Percentiles rank a stretch among this genome's conserved stretches.
Conservation (phyloP, 2,329 filamentous ascomycete species). For the Chalara sp. region DNA sequence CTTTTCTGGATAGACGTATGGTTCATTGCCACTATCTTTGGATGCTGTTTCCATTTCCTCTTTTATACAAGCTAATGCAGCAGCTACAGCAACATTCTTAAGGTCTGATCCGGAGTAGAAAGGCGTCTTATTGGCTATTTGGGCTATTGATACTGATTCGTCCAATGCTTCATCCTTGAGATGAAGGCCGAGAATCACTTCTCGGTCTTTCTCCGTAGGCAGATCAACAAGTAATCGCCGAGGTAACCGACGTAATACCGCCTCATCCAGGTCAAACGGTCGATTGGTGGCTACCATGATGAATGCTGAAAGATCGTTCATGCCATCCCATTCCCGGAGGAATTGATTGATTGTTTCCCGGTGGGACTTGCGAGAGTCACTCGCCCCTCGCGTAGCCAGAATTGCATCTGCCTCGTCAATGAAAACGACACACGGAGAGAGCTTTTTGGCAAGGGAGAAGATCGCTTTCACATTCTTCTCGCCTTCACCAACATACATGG, state of each 20-base stretch:
- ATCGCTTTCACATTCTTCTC: slow-evolving; percentile 95
- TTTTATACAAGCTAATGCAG: slow-evolving; percentile 70
- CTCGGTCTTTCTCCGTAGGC: slow-evolving; percentile 58
- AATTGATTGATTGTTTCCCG: slow-evolving; percentile 96
- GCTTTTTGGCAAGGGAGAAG: slow-evolving; percentile 84
- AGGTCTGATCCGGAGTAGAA: slow-evolving; percentile 79
- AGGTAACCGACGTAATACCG: slow-evolving; percentile 70
- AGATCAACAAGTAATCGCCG: slow-evolving; percentile 68
- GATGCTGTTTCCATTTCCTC: slow-evolving; percentile 53
- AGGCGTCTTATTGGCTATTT: slow-evolving; percentile 60
- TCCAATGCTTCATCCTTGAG: slow-evolving; percentile 62
- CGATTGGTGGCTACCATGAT: slow-evolving; percentile 98
- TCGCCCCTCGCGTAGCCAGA: slow-evolving; percentile 62
- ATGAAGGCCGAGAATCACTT: slow-evolving; percentile 64
- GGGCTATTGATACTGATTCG: slow-evolving; percentile 49
- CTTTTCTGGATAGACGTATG: slow-evolving; percentile 54
- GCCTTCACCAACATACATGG: slow-evolving; percentile 93
- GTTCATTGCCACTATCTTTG: slow-evolving; percentile 32
- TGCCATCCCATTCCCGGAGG: slow-evolving; percentile 91
- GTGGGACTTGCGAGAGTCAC: slow-evolving; percentile 35
- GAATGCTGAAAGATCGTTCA: slow-evolving; percentile 76
- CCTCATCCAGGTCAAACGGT: slow-evolving; percentile 90
- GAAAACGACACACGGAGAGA: slow-evolving; percentile 89
- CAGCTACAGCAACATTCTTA: slow-evolving; percentile 75
- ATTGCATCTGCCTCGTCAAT: slow-evolving; percentile 96